Evolutionary conservation across 106 monocot species (phyloP), one percentile per base, ranked within the genome.

Genomic region (Dendrobium officinale): DNA sequence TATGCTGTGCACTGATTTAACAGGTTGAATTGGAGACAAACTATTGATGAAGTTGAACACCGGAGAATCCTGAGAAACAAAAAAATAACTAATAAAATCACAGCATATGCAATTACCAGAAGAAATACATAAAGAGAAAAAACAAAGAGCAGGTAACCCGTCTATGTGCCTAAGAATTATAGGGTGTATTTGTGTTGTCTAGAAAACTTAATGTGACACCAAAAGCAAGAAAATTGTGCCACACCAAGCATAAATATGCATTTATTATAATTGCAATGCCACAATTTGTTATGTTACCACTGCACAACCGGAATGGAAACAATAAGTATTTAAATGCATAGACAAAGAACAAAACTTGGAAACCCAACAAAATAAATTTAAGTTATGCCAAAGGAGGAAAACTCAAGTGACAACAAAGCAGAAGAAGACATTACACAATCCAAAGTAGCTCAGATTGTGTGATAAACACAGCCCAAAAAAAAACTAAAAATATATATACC

Each of bases 1-100:
- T 47, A 75, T 74, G 20, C 73, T 79, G 29, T 87, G 83, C 83
- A 77, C 55, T 77, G 91, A 88, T 83, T 88, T 92, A 43, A 92
- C 92, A 33, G 90, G 89, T 51, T 88, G 88, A 68, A 95, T 95
- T 59, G 94, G 94, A 61, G 94, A 95, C 45, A 95, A 82, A 73
- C 47, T 95, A 75, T 95, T 88, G 81, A 95, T 83, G 80, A 88
- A 95, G 81, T 78, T 92, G 84, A 90, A 95, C 19, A 92, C 88
- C 0, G 95, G 95, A 59, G 95, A 95, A 80, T 95, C 92, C 95
- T 95, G 85, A 79, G 85, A 56, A 78, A 42, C 31, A 84, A 54
- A 81, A 58, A 72, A 80, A 77, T 13, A n/a, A 42, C 17, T 44
- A 43, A 20, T 74, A 44, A 44, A 74, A 44, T n/a, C 44, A 9